Evolutionary conservation across 164 flowering plant genomes (phyloP).

Genomic region (Piper betle): DNA sequence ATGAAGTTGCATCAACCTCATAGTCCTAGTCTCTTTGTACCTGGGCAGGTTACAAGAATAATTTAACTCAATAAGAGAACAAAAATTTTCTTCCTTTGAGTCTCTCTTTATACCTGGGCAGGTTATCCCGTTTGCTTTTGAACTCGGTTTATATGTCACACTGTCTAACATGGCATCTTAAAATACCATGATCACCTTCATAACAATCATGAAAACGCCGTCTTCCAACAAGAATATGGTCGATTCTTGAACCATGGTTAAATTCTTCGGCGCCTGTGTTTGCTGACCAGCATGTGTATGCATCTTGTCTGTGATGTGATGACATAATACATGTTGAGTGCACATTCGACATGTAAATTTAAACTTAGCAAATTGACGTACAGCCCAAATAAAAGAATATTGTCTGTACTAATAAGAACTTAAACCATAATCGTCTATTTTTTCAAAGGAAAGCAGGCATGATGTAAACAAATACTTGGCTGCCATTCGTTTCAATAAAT

Average conservation of each 20-base stretch:
- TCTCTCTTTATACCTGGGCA: constrained; percentile 32
- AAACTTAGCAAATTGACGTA: no score
- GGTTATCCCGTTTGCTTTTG: constrained; percentile 67
- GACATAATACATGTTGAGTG: neutral
- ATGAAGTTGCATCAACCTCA: constrained; percentile 8
- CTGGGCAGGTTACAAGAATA: constrained; percentile 19
- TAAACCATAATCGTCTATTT: no score
- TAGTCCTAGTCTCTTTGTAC: constrained; percentile 64
- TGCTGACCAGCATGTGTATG: constrained; percentile 92
- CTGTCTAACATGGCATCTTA: constrained; percentile 67
- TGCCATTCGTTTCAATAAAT: no score
- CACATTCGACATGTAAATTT: neutral
- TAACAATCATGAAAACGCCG: constrained; percentile 59
- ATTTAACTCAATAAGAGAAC: neutral
- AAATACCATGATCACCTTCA: constrained; percentile 37
- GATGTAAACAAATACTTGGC: no score
- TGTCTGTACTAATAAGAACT: no score
- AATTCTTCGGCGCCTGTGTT: constrained; percentile 81
- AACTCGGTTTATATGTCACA: constrained; percentile 79
- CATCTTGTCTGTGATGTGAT: constrained; percentile 42
- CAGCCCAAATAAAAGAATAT: no score
- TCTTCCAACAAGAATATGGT: constrained; percentile 75
- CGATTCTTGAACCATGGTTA: constrained; percentile 87
- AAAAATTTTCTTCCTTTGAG: neutral
- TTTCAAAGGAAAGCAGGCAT: no score